Base-by-base conservation (phyloP, 2,329 filamentous ascomycete species). In the Ramichloridium luteum region DNA sequence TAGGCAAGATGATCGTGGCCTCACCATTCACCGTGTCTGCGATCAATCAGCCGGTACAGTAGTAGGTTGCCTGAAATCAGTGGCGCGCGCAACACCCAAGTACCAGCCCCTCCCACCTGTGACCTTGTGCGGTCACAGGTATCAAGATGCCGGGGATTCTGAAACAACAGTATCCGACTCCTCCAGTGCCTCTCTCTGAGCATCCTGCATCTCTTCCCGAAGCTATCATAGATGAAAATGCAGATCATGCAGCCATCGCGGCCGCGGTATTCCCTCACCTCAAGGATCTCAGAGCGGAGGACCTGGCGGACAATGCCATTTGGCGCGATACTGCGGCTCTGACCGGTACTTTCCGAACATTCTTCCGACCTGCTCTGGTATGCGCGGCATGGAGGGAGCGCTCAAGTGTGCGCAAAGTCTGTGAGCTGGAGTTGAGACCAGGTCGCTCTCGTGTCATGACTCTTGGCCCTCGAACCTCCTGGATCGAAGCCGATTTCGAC, bases 291-390 rank as follows among this genome's bases (percentile, higher is more conserved):
- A 15, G 10, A 8, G 17, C 26, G 3, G 16, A 8, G n/a, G 13
- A 27, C 22, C 17, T 43, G 16, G 23, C 31, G n/a, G 28, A 35
- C 12, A 41, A 42, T 31, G 37, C 39, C 2, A 37, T 49, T n/a
- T 75, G 68, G 69, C 59, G 70, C 16, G 72, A 76, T 44, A 67
- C 72, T 34, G 59, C 75, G 2, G 64, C 57, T 4, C 43, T 74
- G 11, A 63, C 65, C 0, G 74, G 70, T 64, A 62, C 70, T 22
- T 57, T 73, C 17, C 67, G 60, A 20, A 74, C 71, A 0, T 44
- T 68, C 13, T 62, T 65, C 40, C 59, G 62, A 11, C 46, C 50
- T 27, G 41, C 60, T 30, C 56, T 56, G 25, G 63, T 69, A 25
- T 20, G 45, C 26, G 32, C 45, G 54, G 49, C 39, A 44, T 65